Base-by-base conservation (phyloP, 176 grass and related monocot species). In the Phyllostachys edulis region DNA sequence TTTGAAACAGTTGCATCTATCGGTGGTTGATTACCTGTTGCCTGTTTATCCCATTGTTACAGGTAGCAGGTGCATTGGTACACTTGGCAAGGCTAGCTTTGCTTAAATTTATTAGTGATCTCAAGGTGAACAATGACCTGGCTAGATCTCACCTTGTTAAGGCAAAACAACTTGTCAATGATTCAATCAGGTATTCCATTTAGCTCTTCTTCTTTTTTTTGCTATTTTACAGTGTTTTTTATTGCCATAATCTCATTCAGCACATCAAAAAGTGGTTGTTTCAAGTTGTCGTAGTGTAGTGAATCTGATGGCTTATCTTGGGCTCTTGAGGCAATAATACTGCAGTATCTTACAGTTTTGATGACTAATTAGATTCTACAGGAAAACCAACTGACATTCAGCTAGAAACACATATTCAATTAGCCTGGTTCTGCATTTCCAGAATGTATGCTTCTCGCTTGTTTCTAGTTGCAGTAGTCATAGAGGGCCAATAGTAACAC, bases 41-140 rank as follows among this genome's bases (percentile, higher is more conserved):
- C 77, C 10, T 80, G 39, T 80, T 76, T 7, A 64, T 49, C 69
- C 41, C 4, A 18, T 63, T 67, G 65, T 67, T 94, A 78, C 76
- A 97, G 94, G 64, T 97, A 73, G 91, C 94, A 45, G 39, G 50
- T 78, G 84, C 76, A 70, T 81, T 94, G 78, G 84, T 95, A 82
- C 77, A 91, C 69, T 73, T 98, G 74, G 96, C 96, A 81, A 95
- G 93, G 87, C 66, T 95, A 89, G 54, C 67, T 63, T 67, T 95
- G 66, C 82, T 90, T 13, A 90, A 90, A 39, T 76, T 86, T 76
- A 69, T 36, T 62, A 83, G 73, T 32, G 82, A 92, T 70, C 34
- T 84, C 13, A 77, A 80, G 73, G 62, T 55, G 66, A 86, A 91
- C 79, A 55, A 18, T 40, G 92, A 92, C 67, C 32, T 86, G 9